These are phyloP conservation scores for Sicyos baderoa DNA, from an alignment of 306 rosid species.

Conservation along the genomic window DNA sequence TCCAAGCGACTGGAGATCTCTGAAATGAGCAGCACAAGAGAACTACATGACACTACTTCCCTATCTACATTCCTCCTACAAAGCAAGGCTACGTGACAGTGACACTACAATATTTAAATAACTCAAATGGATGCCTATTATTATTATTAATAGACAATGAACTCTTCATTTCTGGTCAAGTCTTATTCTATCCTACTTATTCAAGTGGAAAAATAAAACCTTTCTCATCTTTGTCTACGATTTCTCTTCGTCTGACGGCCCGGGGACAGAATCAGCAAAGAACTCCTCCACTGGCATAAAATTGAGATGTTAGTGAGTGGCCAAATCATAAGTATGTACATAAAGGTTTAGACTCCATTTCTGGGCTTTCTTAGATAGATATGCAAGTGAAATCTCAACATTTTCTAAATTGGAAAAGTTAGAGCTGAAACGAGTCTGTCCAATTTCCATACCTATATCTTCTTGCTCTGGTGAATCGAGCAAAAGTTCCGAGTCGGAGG, in stretches of 20 bases:
- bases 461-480: slow-evolving; percentile 91
- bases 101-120: slow-evolving; percentile 25
- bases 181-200: slow-evolving; percentile 29
- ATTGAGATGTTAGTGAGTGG: slow-evolving; percentile 14
- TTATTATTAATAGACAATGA: slow-evolving; percentile 28
- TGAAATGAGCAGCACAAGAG: slow-evolving; percentile 25
- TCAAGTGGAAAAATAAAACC: slow-evolving; percentile 22
- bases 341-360: neutral
- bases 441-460: slow-evolving; percentile 55
- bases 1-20: slow-evolving; percentile 19
- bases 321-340: slow-evolving; percentile 1
- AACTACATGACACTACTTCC: slow-evolving; percentile 24
- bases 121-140: slow-evolving; percentile 28
- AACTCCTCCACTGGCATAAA: slow-evolving; percentile 79
- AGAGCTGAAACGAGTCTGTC: neutral
- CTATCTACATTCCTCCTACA: slow-evolving; percentile 30
- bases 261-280: slow-evolving; percentile 79
- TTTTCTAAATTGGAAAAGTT: neutral
- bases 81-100: slow-evolving; percentile 38
- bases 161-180: slow-evolving; percentile 34
- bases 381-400: neutral
- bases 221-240: slow-evolving; percentile 39
- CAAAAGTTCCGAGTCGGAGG: slow-evolving; percentile 85
- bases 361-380: neutral
- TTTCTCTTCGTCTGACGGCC: slow-evolving; percentile 79